These are phyloP conservation scores for Saccharum spontaneum DNA, from an alignment of 176 grass and related monocot species.

Conservation along the genomic window DNA sequence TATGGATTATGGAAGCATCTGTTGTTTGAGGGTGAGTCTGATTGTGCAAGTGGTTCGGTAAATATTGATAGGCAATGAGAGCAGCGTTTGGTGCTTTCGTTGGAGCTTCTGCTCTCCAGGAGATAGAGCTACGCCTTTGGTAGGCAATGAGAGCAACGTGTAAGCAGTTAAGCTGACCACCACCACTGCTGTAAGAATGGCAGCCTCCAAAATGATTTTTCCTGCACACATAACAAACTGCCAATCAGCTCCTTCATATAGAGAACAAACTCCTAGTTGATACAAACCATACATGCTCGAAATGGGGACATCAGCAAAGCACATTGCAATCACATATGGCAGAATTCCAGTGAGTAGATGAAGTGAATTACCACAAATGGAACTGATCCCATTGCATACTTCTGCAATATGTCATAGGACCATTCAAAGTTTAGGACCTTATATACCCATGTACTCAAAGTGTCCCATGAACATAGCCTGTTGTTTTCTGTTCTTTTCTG, in stretches of 20 bases:
- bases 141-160: too few species aligned
- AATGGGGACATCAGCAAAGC: neutral
- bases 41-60: too few species aligned
- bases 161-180: constrained; percentile 79
- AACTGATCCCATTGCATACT: neutral
- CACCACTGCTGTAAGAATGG: constrained; percentile 73
- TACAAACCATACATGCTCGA: neutral
- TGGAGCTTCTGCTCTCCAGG: too few species aligned
- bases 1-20: too few species aligned
- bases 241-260: constrained; percentile 13
- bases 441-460: neutral
- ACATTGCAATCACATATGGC: constrained; percentile 8
- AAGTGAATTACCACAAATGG: neutral
- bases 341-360: neutral
- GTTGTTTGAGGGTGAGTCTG: too few species aligned
- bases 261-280: neutral
- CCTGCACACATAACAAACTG: constrained; percentile 44
- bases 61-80: too few species aligned
- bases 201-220: constrained; percentile 83
- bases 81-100: too few species aligned
- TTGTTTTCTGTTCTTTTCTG: neutral
- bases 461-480: neutral
- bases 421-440: neutral
- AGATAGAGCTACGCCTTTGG: too few species aligned
- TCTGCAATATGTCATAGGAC: neutral